These are phyloP conservation scores for Backusella westeae DNA, from an alignment of 192 early-diverging fungal genomes.

Conservation along the genomic window DNA sequence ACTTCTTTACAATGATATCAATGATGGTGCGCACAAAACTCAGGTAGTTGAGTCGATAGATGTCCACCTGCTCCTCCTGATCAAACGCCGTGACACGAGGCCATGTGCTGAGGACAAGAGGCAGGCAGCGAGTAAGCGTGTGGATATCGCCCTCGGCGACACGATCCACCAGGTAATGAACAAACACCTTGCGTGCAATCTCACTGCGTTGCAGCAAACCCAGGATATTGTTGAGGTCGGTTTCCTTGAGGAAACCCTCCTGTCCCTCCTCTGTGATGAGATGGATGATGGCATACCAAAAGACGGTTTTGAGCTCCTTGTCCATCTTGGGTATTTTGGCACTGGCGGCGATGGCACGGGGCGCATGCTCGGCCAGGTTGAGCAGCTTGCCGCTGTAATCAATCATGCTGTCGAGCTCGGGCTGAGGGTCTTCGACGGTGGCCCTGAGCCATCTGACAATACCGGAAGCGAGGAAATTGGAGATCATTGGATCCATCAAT, in stretches of 20 bases:
- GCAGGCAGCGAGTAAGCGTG: conserved; percentile 36
- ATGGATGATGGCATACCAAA: conserved; percentile 35
- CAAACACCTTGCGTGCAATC: conserved; percentile 49
- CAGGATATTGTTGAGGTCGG: conserved; percentile 25
- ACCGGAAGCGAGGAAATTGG: conserved; percentile 50
- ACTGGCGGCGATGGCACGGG: conserved; percentile 37
- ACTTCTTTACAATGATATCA: conserved; percentile 35
- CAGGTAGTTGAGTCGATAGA: conserved; percentile 44
- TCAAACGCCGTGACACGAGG: conserved; percentile 28
- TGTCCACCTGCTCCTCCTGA: conserved; percentile 10
- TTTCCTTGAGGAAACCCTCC: conserved; percentile 17
- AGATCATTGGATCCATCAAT: conserved; percentile 50
- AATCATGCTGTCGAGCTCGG: conserved; percentile 27
- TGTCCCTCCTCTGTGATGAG: conserved; percentile 25
- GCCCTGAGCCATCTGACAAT: conserved; percentile 38
- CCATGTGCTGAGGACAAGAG: conserved; percentile 33
- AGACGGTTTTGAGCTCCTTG: conserved; percentile 35
- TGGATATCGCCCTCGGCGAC: conserved; percentile 34
- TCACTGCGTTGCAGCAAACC: conserved; percentile 40
- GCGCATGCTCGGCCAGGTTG: conserved; percentile 52
- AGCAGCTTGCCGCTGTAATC: conserved; percentile 50
- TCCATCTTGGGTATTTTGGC: conserved; percentile 53
- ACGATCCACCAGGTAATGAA: conserved; percentile 48
- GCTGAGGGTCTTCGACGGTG: conserved; percentile 24
- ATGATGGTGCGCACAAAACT: conserved; percentile 45